These are phyloP conservation scores for Citrullus colocynthis DNA, from an alignment of 306 rosid species.

Conservation along the genomic window DNA sequence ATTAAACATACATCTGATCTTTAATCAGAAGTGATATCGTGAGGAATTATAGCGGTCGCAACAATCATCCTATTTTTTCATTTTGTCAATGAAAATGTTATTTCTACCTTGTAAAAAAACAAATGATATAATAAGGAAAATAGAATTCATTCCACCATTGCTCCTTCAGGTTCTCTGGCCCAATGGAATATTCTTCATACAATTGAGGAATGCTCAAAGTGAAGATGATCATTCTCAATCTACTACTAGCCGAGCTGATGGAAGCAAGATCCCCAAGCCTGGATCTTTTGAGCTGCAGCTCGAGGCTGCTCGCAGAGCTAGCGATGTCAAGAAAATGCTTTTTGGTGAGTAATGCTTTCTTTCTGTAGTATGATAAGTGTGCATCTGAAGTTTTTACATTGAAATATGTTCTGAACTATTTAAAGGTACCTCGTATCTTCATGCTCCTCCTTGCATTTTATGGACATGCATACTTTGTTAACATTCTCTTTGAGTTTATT, in stretches of 20 bases:
- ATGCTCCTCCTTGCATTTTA: not conserved
- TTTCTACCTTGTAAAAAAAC: not conserved
- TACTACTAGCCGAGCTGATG: constrained; percentile 26
- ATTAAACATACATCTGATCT: not conserved
- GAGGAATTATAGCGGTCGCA: not conserved
- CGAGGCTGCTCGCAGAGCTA: constrained; percentile 96
- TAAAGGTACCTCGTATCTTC: not conserved
- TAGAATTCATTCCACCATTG: not conserved
- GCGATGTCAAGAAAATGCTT: constrained; percentile 68
- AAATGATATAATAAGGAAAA: not conserved
- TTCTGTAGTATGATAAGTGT: not conserved
- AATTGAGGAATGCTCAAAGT: constrained; percentile 23
- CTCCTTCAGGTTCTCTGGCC: constrained; percentile 82
- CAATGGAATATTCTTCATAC: constrained; percentile 60
- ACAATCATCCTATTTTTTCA: not conserved
- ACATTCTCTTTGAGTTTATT: too few species aligned
- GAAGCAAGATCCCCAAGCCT: constrained; percentile 28
- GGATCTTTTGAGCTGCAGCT: constrained; percentile 78
- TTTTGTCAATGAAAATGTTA: not conserved
- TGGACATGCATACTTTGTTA: not conserved
- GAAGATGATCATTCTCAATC: constrained; percentile 18
- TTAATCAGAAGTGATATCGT: not conserved
- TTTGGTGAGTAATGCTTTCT: constrained; percentile 48
- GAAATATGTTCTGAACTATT: not conserved
- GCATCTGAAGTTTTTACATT: not conserved